phyloP scores from a whole-genome alignment of 495 filamentous ascomycete species.

The Elaphomyces granulatus region DNA sequence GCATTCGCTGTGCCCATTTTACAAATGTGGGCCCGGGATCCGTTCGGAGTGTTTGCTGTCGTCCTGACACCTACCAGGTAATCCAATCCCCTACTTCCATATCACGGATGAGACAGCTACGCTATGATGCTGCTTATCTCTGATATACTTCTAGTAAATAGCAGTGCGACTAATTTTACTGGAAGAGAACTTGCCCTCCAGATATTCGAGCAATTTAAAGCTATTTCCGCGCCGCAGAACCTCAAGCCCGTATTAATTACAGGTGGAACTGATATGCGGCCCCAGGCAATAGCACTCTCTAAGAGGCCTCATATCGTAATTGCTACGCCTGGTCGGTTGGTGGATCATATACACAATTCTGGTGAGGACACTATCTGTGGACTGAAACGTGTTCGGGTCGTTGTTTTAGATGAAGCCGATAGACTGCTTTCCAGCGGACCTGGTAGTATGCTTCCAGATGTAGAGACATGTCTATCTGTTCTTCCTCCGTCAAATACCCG shows the following conservation, averaged over 20 bases:
- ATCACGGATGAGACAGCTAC: neutral
- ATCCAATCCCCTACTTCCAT: neutral
- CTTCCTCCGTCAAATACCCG: conserved; percentile 59
- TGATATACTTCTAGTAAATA: too few relatives aligned
- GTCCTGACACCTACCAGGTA: conserved; percentile 82
- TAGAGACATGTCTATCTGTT: conserved; percentile 70
- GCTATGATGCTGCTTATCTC: neutral
- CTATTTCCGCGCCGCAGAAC: conserved; percentile 70
- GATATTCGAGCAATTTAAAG: conserved; percentile 89
- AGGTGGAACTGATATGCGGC: conserved; percentile 82
- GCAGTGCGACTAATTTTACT: too few relatives aligned
- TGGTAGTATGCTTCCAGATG: conserved; percentile 84
- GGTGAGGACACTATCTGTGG: conserved; percentile 80
- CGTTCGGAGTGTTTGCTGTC: conserved; percentile 76
- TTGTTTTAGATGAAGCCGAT: conserved; percentile 95
- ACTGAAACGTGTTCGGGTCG: conserved; percentile 59
- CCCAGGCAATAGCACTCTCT: conserved; percentile 70
- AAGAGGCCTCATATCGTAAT: conserved; percentile 82
- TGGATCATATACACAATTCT: conserved; percentile 83
- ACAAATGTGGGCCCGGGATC: conserved; percentile 86
- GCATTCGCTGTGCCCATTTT: conserved; percentile 90
- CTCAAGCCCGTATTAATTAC: conserved; percentile 79
- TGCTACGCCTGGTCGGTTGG: conserved; percentile 84
- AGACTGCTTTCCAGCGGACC: conserved; percentile 60
- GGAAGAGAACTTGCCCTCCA: conserved; percentile 79